A percentile compares a stretch with the other conserved stretches of the same genome.
These are phyloP conservation scores for Aspergillus melleus DNA, from an alignment of 2,329 filamentous ascomycete species.

Conservation along the genomic window DNA sequence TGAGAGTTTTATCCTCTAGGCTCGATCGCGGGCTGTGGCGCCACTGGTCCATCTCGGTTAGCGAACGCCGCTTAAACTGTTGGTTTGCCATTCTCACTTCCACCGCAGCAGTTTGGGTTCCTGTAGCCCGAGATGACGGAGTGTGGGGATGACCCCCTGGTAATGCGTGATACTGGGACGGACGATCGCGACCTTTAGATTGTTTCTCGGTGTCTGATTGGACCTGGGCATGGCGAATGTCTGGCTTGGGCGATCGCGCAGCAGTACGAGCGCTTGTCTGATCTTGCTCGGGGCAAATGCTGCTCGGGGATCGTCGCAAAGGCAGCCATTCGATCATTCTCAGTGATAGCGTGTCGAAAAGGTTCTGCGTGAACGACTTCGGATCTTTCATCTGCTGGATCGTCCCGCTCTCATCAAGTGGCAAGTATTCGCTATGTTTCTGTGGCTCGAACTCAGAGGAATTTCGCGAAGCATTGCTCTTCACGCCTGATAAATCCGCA, in stretches of 20 bases:
- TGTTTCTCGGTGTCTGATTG: conserved; percentile 11
- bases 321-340: conserved; percentile 50
- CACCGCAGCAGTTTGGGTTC: conserved; percentile 31
- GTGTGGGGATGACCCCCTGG: conserved; percentile 25
- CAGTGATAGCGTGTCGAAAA: conserved; percentile 51
- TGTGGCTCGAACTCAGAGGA: conserved; percentile 4
- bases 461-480: not conserved
- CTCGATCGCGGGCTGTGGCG: conserved; percentile 33
- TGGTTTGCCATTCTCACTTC: conserved; percentile 41
- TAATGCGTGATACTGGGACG: conserved; percentile 7
- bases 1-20: conserved; percentile 33
- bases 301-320: conserved; percentile 32
- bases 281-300: conserved; percentile 17
- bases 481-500: not conserved
- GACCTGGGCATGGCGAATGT: conserved; percentile 7
- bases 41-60: conserved; percentile 39
- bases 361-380: conserved; percentile 62
- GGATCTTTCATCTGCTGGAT: conserved; percentile 51
- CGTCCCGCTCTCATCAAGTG: conserved; percentile 20
- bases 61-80: conserved; percentile 41
- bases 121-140: conserved; percentile 28
- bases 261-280: conserved; percentile 3
- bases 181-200: conserved; percentile 10
- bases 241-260: conserved; percentile 15
- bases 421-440: conserved; percentile 11